Evolutionary conservation across 345 rosid genomes (phyloP).

Genomic region (Cochlearia excelsa): DNA sequence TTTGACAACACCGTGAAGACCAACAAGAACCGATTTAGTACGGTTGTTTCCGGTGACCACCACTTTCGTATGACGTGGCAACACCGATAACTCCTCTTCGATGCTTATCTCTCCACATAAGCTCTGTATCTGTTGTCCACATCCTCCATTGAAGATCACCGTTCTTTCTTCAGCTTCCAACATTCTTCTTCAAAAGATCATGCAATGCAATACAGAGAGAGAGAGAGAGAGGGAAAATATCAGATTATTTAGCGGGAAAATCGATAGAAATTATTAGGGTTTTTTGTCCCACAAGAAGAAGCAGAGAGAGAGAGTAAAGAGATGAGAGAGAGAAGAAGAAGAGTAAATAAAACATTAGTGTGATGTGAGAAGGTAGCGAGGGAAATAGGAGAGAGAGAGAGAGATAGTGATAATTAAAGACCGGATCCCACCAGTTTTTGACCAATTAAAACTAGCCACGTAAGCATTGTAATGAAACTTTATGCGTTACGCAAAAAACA

Average conservation of each 20-base stretch:
- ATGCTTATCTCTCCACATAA: conserved; percentile 66
- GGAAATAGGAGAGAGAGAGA: conserved; percentile 46
- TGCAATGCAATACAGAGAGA: conserved; percentile 43
- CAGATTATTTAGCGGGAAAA: conserved; percentile 30
- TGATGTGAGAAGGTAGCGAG: conserved; percentile 20
- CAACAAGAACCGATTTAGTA: conserved; percentile 92
- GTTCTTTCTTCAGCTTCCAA: conserved; percentile 77
- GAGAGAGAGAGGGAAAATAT: conserved; percentile 26
- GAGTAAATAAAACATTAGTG: conserved; percentile 25
- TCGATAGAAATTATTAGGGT: conserved; percentile 37
- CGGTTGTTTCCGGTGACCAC: conserved; percentile 95
- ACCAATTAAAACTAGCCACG: conserved; percentile 49
- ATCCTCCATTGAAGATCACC: conserved; percentile 52
- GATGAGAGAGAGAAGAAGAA: not conserved
- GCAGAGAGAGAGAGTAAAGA: conserved; percentile 39
- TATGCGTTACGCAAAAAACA: conserved; percentile 35
- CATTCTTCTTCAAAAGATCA: conserved; percentile 65
- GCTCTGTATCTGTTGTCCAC: conserved; percentile 58
- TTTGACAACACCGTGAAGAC: conserved; percentile 91
- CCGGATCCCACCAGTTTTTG: conserved; percentile 16
- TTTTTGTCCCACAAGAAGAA: conserved; percentile 43
- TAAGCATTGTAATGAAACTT: conserved; percentile 23
- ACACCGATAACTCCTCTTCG: conserved; percentile 93
- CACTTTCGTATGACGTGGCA: conserved; percentile 94
- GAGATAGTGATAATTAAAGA: conserved; percentile 49